Evolutionary conservation across 371 early-diverging fungal genomes (phyloP).

Genomic region (Apophysomyces sp.): DNA sequence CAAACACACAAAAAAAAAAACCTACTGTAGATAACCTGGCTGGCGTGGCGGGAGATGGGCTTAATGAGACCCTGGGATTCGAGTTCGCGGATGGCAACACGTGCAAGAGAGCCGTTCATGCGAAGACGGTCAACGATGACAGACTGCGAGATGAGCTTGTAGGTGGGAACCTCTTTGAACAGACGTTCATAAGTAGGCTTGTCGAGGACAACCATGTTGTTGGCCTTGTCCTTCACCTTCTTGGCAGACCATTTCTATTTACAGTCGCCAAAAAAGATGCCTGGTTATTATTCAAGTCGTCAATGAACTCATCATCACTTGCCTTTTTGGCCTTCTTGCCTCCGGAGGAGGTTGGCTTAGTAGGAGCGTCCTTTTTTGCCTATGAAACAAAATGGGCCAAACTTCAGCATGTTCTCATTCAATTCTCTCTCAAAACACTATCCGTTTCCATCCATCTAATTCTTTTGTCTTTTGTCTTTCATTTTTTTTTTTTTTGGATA

Average conservation of each 20-base stretch:
- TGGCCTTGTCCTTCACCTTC: conserved; percentile 96
- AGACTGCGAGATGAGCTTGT: conserved; percentile 98
- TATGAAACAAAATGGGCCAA: conserved; percentile 17
- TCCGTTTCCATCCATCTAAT: not conserved
- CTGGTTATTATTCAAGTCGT: too few species aligned
- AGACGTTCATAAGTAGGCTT: conserved; percentile 90
- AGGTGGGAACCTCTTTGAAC: conserved; percentile 98
- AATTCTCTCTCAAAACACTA: not conserved
- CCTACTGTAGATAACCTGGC: conserved; percentile 93
- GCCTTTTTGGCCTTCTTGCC: conserved; percentile 87
- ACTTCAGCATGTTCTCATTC: not conserved
- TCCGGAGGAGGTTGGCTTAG: conserved; percentile 72
- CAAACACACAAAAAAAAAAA: too few species aligned
- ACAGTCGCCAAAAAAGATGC: too few species aligned
- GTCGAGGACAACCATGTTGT: conserved; percentile 94
- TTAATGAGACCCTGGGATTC: conserved; percentile 91
- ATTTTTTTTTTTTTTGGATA: not conserved
- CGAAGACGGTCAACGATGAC: conserved; percentile 97
- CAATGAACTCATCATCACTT: too few species aligned
- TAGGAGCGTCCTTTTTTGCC: conserved; percentile 72
- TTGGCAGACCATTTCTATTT: conserved; percentile 93
- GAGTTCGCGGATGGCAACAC: conserved; percentile 91
- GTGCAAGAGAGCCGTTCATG: conserved; percentile 96
- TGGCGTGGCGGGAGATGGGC: conserved; percentile 83
- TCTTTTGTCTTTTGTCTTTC: conserved; percentile 5